Evolutionary conservation across 768 basidiomycete species (phyloP), one percentile per base, ranked within the genome.

Genomic region (Tulasnella sp.): DNA sequence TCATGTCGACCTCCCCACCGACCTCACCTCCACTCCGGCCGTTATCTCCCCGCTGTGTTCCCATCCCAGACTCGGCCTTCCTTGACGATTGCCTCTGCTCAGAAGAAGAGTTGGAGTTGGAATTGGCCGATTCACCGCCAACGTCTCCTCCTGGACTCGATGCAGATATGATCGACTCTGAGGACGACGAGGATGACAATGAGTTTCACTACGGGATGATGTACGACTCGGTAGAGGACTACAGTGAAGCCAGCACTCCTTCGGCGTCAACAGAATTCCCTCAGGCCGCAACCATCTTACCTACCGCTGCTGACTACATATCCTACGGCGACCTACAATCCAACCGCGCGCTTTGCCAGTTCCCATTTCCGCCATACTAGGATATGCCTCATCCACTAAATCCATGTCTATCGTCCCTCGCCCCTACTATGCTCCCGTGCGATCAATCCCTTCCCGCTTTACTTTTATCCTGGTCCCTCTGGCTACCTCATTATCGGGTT

Each of bases 91-190:
- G 34, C 58, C 48, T 32, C 21, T 51, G 32, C 27, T 19, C n/a
- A 17, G 29, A 34, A 23, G 26, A 45, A 13, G 47, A 50, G 32
- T 21, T 42, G 29, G 1, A 24, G 17, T 49, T 34, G 23, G 4
- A 44, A 30, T 30, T 38, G 19, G 32, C 24, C 11, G 50, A 29
- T 50, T 49, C 47, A 38, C 48, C 47, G 24, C 58, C 58, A 13
- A n/a, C 45, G 47, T 59, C 58, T 38, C 58, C 58, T 29, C 58
- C 58, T 11, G 47, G 32, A n/a, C 48, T 59, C 21, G 58, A 59
- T 17, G 58, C 32, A n/a, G 19, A 59, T 32, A 34, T 30, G 10
- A 42, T 56, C 34, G 58, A 59, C 27, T 49, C 45, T 10, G 58
- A 59, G n/a, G 58, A 59, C 50, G 56, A 58, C 10, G 44, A 49